Percentiles rank a stretch among this genome's conserved stretches.
Evolutionary conservation across 1,139 yeast genomes (phyloP).

Genomic region (Blastobotrys ciferrii): DNA sequence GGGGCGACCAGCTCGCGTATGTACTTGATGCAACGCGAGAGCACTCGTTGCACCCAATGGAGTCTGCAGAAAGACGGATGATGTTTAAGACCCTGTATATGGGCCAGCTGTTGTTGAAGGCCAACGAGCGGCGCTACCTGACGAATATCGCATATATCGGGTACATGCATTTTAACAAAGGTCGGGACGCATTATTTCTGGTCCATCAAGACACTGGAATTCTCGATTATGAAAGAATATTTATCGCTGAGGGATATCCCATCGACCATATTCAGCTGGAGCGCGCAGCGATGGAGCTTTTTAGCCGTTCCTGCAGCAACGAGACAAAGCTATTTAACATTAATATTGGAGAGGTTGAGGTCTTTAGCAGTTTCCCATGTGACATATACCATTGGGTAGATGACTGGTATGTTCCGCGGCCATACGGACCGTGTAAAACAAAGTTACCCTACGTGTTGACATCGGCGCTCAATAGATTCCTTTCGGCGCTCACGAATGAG

Average conservation of each 20-base stretch:
- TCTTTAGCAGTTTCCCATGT: background rate
- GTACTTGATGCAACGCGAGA: background rate
- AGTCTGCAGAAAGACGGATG: background rate
- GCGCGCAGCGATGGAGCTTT: background rate
- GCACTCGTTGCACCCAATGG: background rate
- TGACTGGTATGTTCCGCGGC: background rate
- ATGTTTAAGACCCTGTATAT: background rate
- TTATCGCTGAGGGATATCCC: background rate
- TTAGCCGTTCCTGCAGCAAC: background rate
- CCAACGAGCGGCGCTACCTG: background rate
- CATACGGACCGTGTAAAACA: background rate
- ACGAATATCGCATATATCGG: background rate
- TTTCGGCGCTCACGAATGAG: background rate
- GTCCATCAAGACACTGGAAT: background rate
- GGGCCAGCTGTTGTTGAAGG: background rate
- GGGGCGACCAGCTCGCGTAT: background rate
- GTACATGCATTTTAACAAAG: background rate
- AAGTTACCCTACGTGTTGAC: background rate
- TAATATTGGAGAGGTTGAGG: background rate
- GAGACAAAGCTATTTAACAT: conserved; percentile 1
- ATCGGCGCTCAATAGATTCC: background rate
- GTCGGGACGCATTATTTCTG: background rate
- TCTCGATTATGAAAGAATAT: background rate
- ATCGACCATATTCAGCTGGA: background rate
- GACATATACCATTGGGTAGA: background rate